Evolutionary conservation across 73 alveolate genomes (phyloP).

Genomic region (Paraurostyla sp.): DNA sequence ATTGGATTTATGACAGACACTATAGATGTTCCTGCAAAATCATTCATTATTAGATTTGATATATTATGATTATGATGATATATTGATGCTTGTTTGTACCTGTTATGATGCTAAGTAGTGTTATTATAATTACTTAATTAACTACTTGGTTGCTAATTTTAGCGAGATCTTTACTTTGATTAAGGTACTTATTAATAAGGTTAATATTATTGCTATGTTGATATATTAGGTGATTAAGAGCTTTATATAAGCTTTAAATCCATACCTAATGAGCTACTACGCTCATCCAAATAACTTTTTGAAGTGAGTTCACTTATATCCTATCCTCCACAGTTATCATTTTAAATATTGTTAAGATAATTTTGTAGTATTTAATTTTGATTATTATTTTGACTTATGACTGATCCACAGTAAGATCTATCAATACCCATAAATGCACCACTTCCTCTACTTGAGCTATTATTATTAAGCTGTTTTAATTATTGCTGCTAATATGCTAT

Average conservation of each 20-base stretch:
- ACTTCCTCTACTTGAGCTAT: background rate
- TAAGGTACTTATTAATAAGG: background rate
- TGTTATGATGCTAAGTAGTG: background rate
- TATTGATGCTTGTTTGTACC: background rate
- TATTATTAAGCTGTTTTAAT: background rate
- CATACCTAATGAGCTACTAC: background rate
- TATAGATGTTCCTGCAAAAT: conserved; percentile 25
- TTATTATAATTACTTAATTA: background rate
- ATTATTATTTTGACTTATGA: background rate
- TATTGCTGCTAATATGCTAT: background rate
- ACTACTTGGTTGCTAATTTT: background rate
- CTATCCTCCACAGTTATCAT: conserved; percentile 16
- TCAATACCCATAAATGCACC: background rate
- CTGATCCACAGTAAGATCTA: conserved; percentile 16
- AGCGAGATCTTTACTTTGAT: background rate
- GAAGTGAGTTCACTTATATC: conserved; percentile 21
- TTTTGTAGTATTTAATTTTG: background rate
- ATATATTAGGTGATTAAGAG: background rate
- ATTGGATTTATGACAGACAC: conserved; percentile 38
- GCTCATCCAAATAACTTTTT: background rate
- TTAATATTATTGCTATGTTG: background rate
- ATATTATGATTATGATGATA: background rate
- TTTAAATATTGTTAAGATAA: background rate
- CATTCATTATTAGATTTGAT: background rate
- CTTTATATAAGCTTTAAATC: background rate